phyloP scores from a whole-genome alignment of 2,329 filamentous ascomycete species.

The Monosporascus sp. region DNA sequence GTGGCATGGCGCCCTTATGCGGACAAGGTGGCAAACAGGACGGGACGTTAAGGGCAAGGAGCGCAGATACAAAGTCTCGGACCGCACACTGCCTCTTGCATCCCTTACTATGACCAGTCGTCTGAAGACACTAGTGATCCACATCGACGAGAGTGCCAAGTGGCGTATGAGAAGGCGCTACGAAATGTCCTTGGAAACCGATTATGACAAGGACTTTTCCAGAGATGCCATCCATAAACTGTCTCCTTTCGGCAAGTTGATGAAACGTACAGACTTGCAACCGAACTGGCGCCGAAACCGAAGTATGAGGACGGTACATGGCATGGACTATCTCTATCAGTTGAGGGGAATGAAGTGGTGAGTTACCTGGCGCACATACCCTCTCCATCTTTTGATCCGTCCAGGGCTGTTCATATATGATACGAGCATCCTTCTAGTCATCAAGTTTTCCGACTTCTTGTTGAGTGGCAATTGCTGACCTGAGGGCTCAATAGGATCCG shows the following conservation, averaged over 20 bases:
- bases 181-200: constrained; percentile 22
- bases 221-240: constrained; percentile 16
- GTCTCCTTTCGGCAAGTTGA: constrained; percentile 9
- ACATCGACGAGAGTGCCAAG: constrained; percentile 33
- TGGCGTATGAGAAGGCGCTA: constrained; percentile 30
- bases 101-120: constrained; percentile 32
- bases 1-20: constrained; percentile 21
- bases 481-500: constrained; percentile 18
- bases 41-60: neutral
- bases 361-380: neutral
- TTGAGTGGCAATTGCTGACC: too few species aligned
- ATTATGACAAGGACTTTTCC: constrained; percentile 4
- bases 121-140: constrained; percentile 35
- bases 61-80: constrained; percentile 22
- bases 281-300: constrained; percentile 34
- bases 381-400: too few species aligned
- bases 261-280: constrained; percentile 28
- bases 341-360: constrained; percentile 35
- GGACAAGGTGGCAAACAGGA: constrained; percentile 12
- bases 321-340: constrained; percentile 37
- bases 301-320: constrained; percentile 36
- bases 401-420: too few species aligned
- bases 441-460: too few species aligned
- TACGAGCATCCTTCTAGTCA: too few species aligned
- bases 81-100: constrained; percentile 31